Percentiles rank a stretch among this genome's conserved stretches.
phyloP scores from a whole-genome alignment of 2,329 filamentous ascomycete genomes.

The Sclerotinia borealis region DNA sequence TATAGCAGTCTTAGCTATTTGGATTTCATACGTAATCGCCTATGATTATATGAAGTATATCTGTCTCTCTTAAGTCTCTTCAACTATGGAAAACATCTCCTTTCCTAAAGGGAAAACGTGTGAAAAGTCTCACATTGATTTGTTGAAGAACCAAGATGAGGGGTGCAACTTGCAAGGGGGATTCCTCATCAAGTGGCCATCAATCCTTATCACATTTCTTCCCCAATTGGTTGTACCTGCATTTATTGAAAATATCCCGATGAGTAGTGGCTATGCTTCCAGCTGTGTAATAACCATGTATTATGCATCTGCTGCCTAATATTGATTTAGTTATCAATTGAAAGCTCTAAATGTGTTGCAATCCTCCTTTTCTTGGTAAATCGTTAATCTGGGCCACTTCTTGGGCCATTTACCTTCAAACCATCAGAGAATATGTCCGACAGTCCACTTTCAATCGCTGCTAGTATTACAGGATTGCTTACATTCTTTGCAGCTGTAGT shows the following conservation, averaged over 20 bases:
- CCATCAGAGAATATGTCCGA: background rate
- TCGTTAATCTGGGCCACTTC: background rate
- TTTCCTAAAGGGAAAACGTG: background rate
- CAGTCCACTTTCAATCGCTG: conserved; percentile 15
- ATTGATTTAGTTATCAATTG: conserved; percentile 3
- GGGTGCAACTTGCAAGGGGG: background rate
- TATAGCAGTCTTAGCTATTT: no score
- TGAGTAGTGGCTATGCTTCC: background rate
- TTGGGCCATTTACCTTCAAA: background rate
- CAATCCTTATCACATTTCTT: background rate
- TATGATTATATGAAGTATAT: background rate
- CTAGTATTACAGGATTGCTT: conserved; percentile 19
- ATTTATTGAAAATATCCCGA: conserved; percentile 6
- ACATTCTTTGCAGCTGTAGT: conserved; percentile 21
- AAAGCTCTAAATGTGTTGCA: background rate
- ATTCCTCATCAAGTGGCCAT: background rate
- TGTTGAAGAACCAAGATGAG: background rate
- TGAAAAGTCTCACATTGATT: background rate
- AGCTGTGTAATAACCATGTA: background rate
- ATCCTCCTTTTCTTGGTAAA: background rate
- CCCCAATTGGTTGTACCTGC: conserved; percentile 8
- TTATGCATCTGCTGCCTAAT: conserved; percentile 3
- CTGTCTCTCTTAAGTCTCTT: background rate
- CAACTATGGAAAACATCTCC: background rate
- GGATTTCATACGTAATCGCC: no score